Evolutionary conservation across 768 basidiomycete genomes (phyloP).

Genomic region (Leucosporidium creatinivorum): DNA sequence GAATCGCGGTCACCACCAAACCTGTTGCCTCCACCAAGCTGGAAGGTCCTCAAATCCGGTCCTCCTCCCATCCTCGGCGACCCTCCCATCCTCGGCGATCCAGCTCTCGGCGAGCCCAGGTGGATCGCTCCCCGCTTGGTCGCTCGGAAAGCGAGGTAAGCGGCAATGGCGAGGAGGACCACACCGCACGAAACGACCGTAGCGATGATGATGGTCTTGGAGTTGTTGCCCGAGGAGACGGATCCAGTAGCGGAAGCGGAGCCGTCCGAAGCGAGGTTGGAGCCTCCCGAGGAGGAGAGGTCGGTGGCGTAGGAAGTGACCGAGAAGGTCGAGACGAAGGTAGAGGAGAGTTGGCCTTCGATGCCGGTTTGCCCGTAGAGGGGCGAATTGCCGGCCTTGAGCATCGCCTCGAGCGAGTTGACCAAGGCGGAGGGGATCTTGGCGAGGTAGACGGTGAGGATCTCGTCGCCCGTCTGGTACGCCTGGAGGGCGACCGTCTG

Average conservation of each 20-base stretch:
- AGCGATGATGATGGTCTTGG: constrained; percentile 36
- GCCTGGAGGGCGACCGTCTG: constrained; percentile 59
- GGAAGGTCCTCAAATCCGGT: constrained; percentile 9
- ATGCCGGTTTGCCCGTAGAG: constrained; percentile 31
- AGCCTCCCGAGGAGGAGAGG: background rate
- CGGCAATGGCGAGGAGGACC: constrained; percentile 32
- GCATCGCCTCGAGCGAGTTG: constrained; percentile 50
- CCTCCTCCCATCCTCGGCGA: background rate
- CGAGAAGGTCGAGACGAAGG: constrained; percentile 21
- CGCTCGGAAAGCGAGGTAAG: constrained; percentile 34
- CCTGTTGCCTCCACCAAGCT: constrained; percentile 10
- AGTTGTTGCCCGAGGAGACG: constrained; percentile 20
- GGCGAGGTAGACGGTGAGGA: constrained; percentile 65
- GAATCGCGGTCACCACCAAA: constrained; percentile 7
- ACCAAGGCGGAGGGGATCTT: constrained; percentile 59
- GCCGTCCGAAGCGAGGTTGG: constrained; percentile 8
- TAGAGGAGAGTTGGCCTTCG: constrained; percentile 28
- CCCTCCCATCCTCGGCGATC: too few species aligned
- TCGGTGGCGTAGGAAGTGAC: constrained; percentile 15
- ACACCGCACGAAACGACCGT: constrained; percentile 34
- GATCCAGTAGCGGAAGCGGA: background rate
- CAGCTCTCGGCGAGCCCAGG: background rate
- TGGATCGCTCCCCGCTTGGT: constrained; percentile 25
- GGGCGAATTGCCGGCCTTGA: constrained; percentile 27
- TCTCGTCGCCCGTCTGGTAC: constrained; percentile 53